Conservation (phyloP, 306 rosid genomes). For the Cucumis sativus region DNA sequence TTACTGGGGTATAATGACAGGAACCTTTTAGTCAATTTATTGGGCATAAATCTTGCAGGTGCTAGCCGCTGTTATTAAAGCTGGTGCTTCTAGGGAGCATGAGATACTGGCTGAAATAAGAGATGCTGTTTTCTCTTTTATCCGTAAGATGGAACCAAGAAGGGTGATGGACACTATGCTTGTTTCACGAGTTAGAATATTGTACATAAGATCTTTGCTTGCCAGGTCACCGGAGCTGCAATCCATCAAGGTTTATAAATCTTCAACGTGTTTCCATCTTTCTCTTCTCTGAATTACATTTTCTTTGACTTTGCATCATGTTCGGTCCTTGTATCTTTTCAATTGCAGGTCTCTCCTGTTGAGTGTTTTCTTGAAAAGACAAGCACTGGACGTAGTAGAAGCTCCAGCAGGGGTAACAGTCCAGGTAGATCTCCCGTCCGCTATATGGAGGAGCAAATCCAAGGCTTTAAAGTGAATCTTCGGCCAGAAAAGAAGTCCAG, state of each 20-base stretch:
- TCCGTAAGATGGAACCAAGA: constrained; percentile 91
- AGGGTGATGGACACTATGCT: constrained; percentile 99
- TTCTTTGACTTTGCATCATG: neutral
- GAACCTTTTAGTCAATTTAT: neutral
- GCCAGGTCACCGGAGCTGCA: constrained; percentile 96
- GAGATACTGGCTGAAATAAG: constrained; percentile 96
- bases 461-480: constrained; percentile 79
- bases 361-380: constrained; percentile 85
- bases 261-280: neutral
- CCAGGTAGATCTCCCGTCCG: constrained; percentile 85
- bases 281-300: neutral
- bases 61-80: constrained; percentile 93
- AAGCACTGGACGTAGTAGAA: constrained; percentile 69
- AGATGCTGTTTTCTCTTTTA: constrained; percentile 84
- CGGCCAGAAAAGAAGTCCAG: constrained; percentile 89
- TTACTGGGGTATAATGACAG: neutral
- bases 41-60: constrained; percentile 34
- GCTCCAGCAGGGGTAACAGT: constrained; percentile 83
- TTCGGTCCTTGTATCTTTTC: constrained; percentile 13
- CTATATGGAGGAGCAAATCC: constrained; percentile 68
- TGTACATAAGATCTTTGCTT: constrained; percentile 86
- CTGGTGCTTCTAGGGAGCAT: constrained; percentile 98
- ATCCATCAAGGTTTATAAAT: constrained; percentile 71
- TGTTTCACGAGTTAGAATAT: constrained; percentile 92
- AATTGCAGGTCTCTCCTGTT: constrained; percentile 62